These are phyloP conservation scores for Trichoderma afroharzianum DNA, from an alignment of 2,329 filamentous ascomycete species.

Conservation along the genomic window DNA sequence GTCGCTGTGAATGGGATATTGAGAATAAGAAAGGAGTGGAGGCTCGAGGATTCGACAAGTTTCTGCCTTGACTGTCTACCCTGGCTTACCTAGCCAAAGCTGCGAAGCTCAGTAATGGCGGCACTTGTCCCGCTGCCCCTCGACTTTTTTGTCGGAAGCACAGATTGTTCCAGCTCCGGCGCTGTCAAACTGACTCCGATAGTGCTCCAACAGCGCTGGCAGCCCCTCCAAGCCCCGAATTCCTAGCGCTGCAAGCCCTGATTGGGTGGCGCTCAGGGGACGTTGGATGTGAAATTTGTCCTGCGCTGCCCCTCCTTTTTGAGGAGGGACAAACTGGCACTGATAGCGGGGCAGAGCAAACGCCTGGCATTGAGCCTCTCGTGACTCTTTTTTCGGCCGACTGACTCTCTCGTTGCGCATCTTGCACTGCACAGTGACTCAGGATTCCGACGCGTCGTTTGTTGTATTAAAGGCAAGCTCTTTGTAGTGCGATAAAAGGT, in stretches of 20 bases:
- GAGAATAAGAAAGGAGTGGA: neutral
- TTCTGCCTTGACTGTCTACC: slow-evolving; percentile 18
- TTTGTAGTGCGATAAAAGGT: neutral
- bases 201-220: neutral
- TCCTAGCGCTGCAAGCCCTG: slow-evolving; percentile 13
- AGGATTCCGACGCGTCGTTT: neutral
- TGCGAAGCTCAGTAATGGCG: slow-evolving; percentile 21
- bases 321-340: slow-evolving; percentile 13
- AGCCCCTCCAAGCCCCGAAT: neutral
- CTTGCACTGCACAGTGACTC: slow-evolving; percentile 1
- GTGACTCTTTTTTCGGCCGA: slow-evolving; percentile 3
- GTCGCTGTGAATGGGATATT: neutral
- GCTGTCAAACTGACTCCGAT: neutral
- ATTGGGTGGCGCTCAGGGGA: slow-evolving; percentile 20
- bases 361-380: slow-evolving; percentile 10
- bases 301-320: slow-evolving; percentile 21
- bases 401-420: slow-evolving; percentile 1
- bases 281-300: slow-evolving; percentile 19
- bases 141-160: slow-evolving; percentile 29
- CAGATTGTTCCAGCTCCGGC: slow-evolving; percentile 28
- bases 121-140: slow-evolving; percentile 24
- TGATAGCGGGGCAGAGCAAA: slow-evolving; percentile 21
- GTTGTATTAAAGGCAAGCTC: neutral
- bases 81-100: slow-evolving; percentile 17
- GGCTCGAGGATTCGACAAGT: slow-evolving; percentile 15